These are phyloP conservation scores for Colletotrichum orbiculare DNA, from an alignment of 2,329 filamentous ascomycete genomes.

Conservation along the genomic window DNA sequence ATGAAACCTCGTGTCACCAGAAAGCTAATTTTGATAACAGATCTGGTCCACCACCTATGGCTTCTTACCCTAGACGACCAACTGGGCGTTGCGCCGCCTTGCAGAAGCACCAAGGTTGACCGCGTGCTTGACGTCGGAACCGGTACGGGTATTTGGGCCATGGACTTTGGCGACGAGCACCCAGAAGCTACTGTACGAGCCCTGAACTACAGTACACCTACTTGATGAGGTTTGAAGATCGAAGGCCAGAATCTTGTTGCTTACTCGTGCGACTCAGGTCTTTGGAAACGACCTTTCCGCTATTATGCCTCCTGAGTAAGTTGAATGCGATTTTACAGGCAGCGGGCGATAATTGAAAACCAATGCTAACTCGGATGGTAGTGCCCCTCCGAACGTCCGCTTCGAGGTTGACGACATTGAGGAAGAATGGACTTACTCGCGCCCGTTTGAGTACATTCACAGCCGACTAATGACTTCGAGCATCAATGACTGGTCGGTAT, in stretches of 20 bases:
- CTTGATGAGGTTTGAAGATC: too few species aligned
- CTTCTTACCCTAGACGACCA: slow-evolving; percentile 45
- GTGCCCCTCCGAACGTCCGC: slow-evolving; percentile 54
- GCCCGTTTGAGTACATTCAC: slow-evolving; percentile 29
- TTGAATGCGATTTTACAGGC: neutral
- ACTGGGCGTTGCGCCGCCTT: slow-evolving; percentile 43
- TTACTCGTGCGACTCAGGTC: slow-evolving; percentile 37
- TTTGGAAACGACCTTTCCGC: slow-evolving; percentile 54
- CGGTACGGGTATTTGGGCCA: slow-evolving; percentile 57
- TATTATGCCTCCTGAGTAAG: slow-evolving; percentile 50
- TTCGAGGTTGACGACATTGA: slow-evolving; percentile 55
- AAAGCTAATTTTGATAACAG: slow-evolving; percentile 22
- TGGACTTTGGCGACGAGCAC: slow-evolving; percentile 51
- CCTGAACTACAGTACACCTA: too few species aligned
- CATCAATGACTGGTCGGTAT: neutral
- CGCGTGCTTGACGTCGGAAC: slow-evolving; percentile 58
- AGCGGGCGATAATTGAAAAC: too few species aligned
- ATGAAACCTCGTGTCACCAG: neutral
- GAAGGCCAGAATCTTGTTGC: accelerated
- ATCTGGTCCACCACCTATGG: slow-evolving; percentile 51
- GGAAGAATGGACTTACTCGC: slow-evolving; percentile 44
- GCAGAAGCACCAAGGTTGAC: slow-evolving; percentile 34
- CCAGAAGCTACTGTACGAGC: neutral
- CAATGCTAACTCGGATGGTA: neutral
- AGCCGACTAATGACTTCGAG: slow-evolving; percentile 11